Conservation (phyloP, 371 early-diverging fungal species). For the Coemansia sp. region DNA sequence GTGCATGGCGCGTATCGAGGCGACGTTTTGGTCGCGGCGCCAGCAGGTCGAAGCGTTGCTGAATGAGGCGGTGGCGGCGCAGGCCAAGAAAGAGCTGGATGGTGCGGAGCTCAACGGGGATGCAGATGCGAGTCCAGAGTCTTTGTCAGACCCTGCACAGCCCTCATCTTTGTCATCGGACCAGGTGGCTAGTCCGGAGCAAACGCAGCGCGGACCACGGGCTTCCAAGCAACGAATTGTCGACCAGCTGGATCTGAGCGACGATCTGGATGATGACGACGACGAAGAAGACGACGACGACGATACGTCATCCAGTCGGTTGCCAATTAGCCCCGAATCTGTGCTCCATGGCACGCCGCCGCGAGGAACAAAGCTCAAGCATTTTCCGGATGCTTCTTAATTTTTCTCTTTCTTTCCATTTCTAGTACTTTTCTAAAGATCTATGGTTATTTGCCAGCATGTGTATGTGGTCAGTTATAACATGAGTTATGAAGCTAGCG, state of each 20-base stretch:
- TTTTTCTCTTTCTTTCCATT: not conserved
- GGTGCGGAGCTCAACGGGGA: not conserved
- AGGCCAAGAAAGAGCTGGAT: constrained; percentile 32
- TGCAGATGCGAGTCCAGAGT: not conserved
- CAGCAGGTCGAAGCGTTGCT: constrained; percentile 47
- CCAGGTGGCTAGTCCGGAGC: not conserved
- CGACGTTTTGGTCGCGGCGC: constrained; percentile 41
- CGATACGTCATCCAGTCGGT: constrained; percentile 16
- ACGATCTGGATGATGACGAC: constrained; percentile 4
- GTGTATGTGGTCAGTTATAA: not conserved
- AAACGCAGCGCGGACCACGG: not conserved
- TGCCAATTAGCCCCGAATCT: constrained; percentile 13
- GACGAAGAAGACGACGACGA: constrained; percentile 27
- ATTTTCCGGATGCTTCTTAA: constrained; percentile 10
- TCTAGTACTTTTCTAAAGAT: not conserved
- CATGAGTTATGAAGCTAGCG: not conserved
- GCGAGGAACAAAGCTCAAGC: constrained; percentile 32
- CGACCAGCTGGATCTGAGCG: constrained; percentile 18
- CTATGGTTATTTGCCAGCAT: not conserved
- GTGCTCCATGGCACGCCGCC: constrained; percentile 45
- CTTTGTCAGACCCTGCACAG: not conserved
- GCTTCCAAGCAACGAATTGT: constrained; percentile 20
- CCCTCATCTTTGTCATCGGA: not conserved
- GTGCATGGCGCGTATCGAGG: constrained; percentile 48
- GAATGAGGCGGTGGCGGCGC: constrained; percentile 37